A percentile compares a stretch with the other conserved stretches of the same genome.
phyloP scores from a whole-genome alignment of 345 rosid genomes.

The Eucalyptus regnans region DNA sequence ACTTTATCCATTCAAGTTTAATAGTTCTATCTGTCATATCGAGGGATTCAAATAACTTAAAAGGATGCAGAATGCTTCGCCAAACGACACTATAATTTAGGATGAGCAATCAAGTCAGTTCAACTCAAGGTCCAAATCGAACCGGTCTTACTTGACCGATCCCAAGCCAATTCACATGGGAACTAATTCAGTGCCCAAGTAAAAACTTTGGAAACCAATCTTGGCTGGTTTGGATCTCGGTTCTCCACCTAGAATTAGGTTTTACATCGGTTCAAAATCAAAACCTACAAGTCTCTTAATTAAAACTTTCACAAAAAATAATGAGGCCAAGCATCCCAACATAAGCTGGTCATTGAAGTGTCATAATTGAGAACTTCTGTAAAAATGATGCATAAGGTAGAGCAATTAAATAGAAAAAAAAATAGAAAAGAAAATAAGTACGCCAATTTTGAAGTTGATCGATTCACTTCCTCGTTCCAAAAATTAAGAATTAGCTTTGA shows the following conservation, averaged over 20 bases:
- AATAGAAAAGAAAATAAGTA: not conserved
- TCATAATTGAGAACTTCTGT: not conserved
- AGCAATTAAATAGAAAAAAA: not conserved
- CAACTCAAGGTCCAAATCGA: not conserved
- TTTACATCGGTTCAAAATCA: not conserved
- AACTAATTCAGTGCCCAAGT: not conserved
- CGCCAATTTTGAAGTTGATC: accelerated
- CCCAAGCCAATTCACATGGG: not conserved
- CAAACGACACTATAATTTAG: not conserved
- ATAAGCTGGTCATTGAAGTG: accelerated
- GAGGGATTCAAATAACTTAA: not conserved
- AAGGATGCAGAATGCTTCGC: accelerated
- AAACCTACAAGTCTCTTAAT: not conserved
- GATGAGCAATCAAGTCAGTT: not conserved
- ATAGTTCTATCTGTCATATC: not conserved
- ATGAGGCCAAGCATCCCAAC: not conserved
- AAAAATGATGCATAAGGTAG: no score
- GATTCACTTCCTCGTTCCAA: not conserved
- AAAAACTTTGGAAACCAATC: not conserved
- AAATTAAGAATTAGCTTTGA: not conserved
- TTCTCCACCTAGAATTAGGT: not conserved
- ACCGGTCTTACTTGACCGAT: accelerated
- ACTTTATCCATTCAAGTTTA: not conserved
- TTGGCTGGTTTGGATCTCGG: accelerated
- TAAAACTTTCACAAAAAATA: not conserved